Percentiles rank a stretch among this genome's conserved stretches.
Evolutionary conservation across 805 yeast genomes (phyloP).

Genomic region (Wickerhamiella australiensis): DNA sequence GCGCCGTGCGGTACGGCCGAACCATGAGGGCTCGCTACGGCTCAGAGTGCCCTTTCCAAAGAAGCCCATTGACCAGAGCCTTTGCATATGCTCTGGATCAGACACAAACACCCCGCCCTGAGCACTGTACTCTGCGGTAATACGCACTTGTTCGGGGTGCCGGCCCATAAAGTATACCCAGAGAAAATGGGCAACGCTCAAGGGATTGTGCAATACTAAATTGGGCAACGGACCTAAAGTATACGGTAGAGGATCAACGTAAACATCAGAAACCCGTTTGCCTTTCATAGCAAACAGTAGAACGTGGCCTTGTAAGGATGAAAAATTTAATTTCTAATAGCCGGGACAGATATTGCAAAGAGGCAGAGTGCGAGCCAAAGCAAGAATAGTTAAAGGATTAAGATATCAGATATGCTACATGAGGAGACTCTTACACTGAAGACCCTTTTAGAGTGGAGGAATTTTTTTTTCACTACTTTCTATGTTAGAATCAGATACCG

Average conservation of each 20-base stretch:
- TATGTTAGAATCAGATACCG: constrained; percentile 68
- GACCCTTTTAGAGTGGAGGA: too few species aligned
- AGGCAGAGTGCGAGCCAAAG: too few species aligned
- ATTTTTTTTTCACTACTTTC: not conserved
- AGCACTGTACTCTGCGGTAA: constrained; percentile 17
- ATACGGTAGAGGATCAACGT: constrained; percentile 49
- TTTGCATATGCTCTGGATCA: constrained; percentile 35
- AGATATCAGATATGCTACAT: too few species aligned
- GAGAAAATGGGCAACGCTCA: constrained; percentile 45
- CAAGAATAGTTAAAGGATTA: too few species aligned
- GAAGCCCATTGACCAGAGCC: constrained; percentile 75
- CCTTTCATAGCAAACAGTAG: constrained; percentile 7
- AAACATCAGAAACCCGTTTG: constrained; percentile 23
- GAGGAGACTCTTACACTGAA: too few species aligned
- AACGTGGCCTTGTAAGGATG: not conserved
- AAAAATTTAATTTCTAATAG: constrained; percentile 3
- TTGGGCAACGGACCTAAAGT: constrained; percentile 39
- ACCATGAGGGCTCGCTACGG: constrained; percentile 90
- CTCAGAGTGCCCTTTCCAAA: constrained; percentile 88
- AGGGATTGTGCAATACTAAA: constrained; percentile 51
- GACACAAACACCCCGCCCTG: constrained; percentile 28
- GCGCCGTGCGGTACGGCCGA: constrained; percentile 46
- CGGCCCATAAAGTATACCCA: constrained; percentile 22
- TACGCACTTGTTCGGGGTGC: constrained; percentile 16
- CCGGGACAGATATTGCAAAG: too few species aligned